phyloP scores from a whole-genome alignment of 495 filamentous ascomycete species.

The Penicillium argentinense region DNA sequence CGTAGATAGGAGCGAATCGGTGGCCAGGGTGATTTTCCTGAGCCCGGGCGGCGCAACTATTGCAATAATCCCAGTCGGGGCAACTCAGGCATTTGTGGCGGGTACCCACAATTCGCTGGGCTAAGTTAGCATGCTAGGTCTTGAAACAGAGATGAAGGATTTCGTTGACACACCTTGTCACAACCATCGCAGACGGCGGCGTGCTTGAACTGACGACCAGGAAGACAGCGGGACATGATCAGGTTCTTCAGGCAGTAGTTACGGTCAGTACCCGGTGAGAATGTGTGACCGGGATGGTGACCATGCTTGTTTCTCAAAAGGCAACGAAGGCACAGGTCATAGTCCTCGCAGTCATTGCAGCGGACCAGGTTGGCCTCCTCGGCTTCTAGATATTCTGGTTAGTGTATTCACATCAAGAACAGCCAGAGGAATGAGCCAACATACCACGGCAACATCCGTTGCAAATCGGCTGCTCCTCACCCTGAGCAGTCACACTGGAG shows the following conservation, averaged over 20 bases:
- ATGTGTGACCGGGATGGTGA: slow-evolving; percentile 87
- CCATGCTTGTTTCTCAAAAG: slow-evolving; percentile 77
- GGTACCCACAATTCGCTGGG: slow-evolving; percentile 73
- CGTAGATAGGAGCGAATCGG: slow-evolving; percentile 87
- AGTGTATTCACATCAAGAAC: neutral
- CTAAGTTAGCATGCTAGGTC: slow-evolving; percentile 22
- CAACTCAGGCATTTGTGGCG: slow-evolving; percentile 97
- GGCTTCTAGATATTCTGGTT: slow-evolving; percentile 51
- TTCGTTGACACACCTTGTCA: slow-evolving; percentile 58
- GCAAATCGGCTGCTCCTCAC: slow-evolving; percentile 71
- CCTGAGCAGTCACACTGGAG: slow-evolving; percentile 12
- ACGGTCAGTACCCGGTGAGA: slow-evolving; percentile 46
- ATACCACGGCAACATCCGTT: slow-evolving; percentile 84
- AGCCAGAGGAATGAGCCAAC: slow-evolving; percentile 21
- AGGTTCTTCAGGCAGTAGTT: slow-evolving; percentile 41
- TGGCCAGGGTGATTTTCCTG: slow-evolving; percentile 73
- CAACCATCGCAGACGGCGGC: slow-evolving; percentile 94
- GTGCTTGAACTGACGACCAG: slow-evolving; percentile 82
- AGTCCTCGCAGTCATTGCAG: slow-evolving; percentile 84
- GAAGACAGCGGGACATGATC: slow-evolving; percentile 61
- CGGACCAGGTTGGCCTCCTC: slow-evolving; percentile 78
- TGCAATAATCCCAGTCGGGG: slow-evolving; percentile 97
- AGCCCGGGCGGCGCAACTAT: slow-evolving; percentile 67
- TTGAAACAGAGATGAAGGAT: neutral
- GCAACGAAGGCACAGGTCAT: slow-evolving; percentile 85